phyloP scores from a whole-genome alignment of 768 basidiomycete species.

The Termitomyces sp. region DNA sequence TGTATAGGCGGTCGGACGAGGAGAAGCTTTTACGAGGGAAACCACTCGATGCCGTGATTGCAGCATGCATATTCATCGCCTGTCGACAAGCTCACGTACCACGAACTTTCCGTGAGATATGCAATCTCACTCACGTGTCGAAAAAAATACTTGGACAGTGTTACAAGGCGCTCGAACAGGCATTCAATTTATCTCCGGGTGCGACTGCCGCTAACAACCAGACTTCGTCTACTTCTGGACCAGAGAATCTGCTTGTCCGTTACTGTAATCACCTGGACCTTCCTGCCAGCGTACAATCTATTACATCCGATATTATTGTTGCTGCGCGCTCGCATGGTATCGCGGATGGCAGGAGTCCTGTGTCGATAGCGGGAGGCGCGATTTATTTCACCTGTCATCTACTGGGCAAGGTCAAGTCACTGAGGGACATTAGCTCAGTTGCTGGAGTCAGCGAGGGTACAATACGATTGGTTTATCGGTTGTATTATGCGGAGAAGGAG shows the following conservation, averaged over 20 bases:
- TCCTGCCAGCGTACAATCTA: slow-evolving; percentile 74
- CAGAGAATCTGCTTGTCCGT: slow-evolving; percentile 85
- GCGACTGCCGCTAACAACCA: slow-evolving; percentile 47
- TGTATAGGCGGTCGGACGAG: slow-evolving; percentile 96
- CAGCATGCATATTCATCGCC: slow-evolving; percentile 97
- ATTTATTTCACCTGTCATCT: slow-evolving; percentile 90
- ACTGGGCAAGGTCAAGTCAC: slow-evolving; percentile 66
- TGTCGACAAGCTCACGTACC: slow-evolving; percentile 95
- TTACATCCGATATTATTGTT: slow-evolving; percentile 78
- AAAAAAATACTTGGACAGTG: slow-evolving; percentile 96
- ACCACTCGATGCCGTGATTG: slow-evolving; percentile 87
- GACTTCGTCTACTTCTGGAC: slow-evolving; percentile 52
- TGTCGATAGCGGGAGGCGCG: slow-evolving; percentile 97
- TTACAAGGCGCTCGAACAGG: slow-evolving; percentile 82
- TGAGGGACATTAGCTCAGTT: slow-evolving; percentile 83
- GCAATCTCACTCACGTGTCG: slow-evolving; percentile 86
- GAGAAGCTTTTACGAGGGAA: slow-evolving; percentile 91
- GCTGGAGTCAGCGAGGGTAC: slow-evolving; percentile 96
- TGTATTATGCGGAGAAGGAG: slow-evolving; percentile 69
- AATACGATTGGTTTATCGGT: slow-evolving; percentile 82
- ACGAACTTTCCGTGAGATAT: slow-evolving; percentile 93
- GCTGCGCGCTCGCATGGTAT: slow-evolving; percentile 79
- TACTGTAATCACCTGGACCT: slow-evolving; percentile 92
- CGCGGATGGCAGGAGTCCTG: slow-evolving; percentile 90
- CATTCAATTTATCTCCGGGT: slow-evolving; percentile 84